phyloP scores from a whole-genome alignment of 495 filamentous ascomycete genomes.

The Hypoxylon cercidicola region DNA sequence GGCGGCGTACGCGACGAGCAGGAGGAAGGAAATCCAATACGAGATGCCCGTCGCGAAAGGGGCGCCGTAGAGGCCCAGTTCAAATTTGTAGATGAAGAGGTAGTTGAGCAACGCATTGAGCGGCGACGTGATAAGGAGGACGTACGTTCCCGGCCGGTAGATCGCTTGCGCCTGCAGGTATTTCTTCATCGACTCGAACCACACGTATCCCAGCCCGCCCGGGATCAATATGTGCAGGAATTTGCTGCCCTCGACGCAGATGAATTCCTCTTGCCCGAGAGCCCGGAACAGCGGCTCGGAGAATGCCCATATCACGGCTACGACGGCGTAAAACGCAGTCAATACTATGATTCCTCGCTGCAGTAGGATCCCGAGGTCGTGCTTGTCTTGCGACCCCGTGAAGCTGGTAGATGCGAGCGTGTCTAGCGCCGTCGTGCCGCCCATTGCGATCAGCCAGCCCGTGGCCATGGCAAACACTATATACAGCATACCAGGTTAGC shows the following conservation, averaged over 20 bases:
- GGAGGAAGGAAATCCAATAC: slow-evolving; percentile 86
- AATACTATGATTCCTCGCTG: slow-evolving; percentile 84
- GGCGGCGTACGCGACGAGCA: slow-evolving; percentile 78
- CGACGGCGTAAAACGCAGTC: slow-evolving; percentile 76
- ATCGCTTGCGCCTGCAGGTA: slow-evolving; percentile 92
- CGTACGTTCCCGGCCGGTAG: slow-evolving; percentile 88
- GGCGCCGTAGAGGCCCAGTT: slow-evolving; percentile 78
- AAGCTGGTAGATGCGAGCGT: slow-evolving; percentile 88
- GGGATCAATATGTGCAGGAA: slow-evolving; percentile 85
- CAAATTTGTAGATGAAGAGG: slow-evolving; percentile 78
- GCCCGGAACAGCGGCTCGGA: slow-evolving; percentile 79
- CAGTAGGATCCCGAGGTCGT: slow-evolving; percentile 83
- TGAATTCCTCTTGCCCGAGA: slow-evolving; percentile 81
- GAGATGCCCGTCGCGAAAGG: slow-evolving; percentile 85
- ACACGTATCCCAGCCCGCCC: slow-evolving; percentile 89
- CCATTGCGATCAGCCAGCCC: slow-evolving; percentile 89
- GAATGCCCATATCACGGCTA: slow-evolving; percentile 79
- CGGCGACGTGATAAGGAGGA: slow-evolving; percentile 84
- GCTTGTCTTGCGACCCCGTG: slow-evolving; percentile 82
- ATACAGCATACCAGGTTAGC: slow-evolving; percentile 6
- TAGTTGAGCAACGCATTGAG: slow-evolving; percentile 82
- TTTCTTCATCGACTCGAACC: slow-evolving; percentile 93
- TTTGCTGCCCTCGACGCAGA: slow-evolving; percentile 76
- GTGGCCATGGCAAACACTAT: slow-evolving; percentile 91
- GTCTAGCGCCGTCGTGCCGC: slow-evolving; percentile 92